Evolutionary conservation across 306 rosid genomes (phyloP), one percentile per base, ranked within the genome.

Genomic region (Quercus engelmannii): DNA sequence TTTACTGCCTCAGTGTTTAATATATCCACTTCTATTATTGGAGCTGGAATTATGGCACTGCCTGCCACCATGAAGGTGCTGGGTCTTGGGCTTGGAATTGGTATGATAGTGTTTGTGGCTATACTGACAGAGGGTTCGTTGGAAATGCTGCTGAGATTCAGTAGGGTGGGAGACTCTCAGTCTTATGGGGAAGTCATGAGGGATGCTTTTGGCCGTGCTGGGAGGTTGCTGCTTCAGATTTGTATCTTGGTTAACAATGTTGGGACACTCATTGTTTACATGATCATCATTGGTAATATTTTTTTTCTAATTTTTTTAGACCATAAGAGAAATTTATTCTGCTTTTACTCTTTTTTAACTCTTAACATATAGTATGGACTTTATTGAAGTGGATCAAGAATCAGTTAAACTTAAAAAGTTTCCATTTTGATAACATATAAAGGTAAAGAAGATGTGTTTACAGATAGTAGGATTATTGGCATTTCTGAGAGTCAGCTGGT

Each of bases 1-100:
- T 83, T 86, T 23, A 33, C 71, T 62, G 96, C 93, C 5, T 81
- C 87, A 0, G 93, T 89, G 14, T 86, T 91, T 79, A 91, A 89
- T 76, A 38, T 91, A n/a, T 91, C 96, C 28, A 89, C 96, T 0
- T 82, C 91, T 20, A 86, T 89, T 19, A 91, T 91, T 58, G 96
- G 96, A 1, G 96, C 96, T 49, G 96, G 96, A 17, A 91, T 91
- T 79, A 91, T 91, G 93, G 90, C 93, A 19, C 79, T 91, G 56
- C 96, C 96, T 3, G 89, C 96, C 46, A 87, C 96, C 73, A 87
- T 91, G 85, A 91, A 89, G 73, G 93, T 89, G n/a, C 69, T 91
- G 30, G 96, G 96, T 1, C 79, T 86, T 5, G 83, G 79, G 2
- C 41, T 77, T 21, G 96, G 96, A 35, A 76, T 89, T 49, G 75